A percentile compares a stretch with the other conserved stretches of the same genome.
Conservation (phyloP, 306 rosid genomes). For the Vicia sativa region DNA sequence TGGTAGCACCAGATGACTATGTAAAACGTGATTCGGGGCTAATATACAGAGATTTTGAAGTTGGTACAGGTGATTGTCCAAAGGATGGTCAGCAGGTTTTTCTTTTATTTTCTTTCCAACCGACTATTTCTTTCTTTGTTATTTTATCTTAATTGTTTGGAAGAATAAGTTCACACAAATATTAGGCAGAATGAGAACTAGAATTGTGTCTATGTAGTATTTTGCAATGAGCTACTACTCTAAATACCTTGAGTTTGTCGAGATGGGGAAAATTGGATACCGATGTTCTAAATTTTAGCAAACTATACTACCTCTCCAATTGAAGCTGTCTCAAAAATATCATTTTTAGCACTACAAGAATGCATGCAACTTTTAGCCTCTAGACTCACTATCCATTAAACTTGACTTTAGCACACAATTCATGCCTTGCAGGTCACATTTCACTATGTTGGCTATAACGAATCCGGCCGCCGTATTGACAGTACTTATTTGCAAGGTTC, state of each 20-base stretch:
- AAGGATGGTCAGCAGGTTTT: constrained; percentile 98
- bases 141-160: neutral
- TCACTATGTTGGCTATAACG: constrained; percentile 90
- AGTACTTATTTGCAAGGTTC: constrained; percentile 91
- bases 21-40: constrained; percentile 75
- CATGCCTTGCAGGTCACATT: constrained; percentile 70
- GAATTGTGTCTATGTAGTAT: no score
- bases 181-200: no score
- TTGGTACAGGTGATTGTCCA: constrained; percentile 98
- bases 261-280: no score
- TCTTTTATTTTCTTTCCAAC: constrained; percentile 43
- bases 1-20: constrained; percentile 66
- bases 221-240: no score
- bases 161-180: constrained; percentile 4
- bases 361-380: no score
- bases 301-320: no score
- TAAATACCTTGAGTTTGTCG: no score
- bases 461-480: constrained; percentile 97
- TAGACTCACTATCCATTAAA: no score
- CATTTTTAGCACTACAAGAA: no score
- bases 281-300: no score
- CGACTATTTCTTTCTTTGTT: constrained; percentile 28
- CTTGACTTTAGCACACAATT: neutral
- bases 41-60: constrained; percentile 73
- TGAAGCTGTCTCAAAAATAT: no score